Evolutionary conservation across 495 filamentous ascomycete genomes (phyloP), one percentile per base, ranked within the genome.

Genomic region (Hyaloscypha finlandica): DNA sequence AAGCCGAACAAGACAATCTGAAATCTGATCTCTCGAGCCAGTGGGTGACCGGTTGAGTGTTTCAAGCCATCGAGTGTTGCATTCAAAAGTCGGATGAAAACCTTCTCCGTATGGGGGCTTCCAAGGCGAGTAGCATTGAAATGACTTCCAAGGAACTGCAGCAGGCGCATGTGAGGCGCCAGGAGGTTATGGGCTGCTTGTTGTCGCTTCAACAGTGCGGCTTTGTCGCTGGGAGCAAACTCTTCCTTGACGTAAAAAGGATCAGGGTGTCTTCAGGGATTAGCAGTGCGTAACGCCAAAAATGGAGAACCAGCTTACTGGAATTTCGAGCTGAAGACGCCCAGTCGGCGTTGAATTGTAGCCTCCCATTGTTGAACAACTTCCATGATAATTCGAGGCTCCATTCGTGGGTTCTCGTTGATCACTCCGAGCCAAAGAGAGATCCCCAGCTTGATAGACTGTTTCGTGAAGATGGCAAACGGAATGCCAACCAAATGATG

Each of bases 351-450:
- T 67, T 89, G 84, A 30, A 97, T 85, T 37, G 88, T 93, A 57
- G 81, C 77, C 74, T 97, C 93, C 92, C 95, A 99, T 58, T 91
- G 87, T 71, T 91, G 88, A 4, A 90, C 89, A 66, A 98, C 89
- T 72, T 96, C 92, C 54, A 85, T 85, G 29, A 98, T 74, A 57
- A 99, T 85, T 55, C 91, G 88, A 1, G 94, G 81, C 74, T 97
- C 92, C 78, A 96, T 86, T 56, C 83, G 84, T 19, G 94, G 93
- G 73, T 97, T 98, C 73, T 98, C 96, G 74, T 98, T 94, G 70
- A 98, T 97, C 8, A 97, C 90, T 32, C 94, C 93, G 53, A 97
- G 85, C 96, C 96, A 99, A 9, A 98, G 84, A 20, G 94, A 97
- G 35, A 98, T 89, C 20, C 96, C 96, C 9, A 97, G 87, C 71